phyloP scores from a whole-genome alignment of 148 eudicot species.

The Amaranthus cruentus region DNA sequence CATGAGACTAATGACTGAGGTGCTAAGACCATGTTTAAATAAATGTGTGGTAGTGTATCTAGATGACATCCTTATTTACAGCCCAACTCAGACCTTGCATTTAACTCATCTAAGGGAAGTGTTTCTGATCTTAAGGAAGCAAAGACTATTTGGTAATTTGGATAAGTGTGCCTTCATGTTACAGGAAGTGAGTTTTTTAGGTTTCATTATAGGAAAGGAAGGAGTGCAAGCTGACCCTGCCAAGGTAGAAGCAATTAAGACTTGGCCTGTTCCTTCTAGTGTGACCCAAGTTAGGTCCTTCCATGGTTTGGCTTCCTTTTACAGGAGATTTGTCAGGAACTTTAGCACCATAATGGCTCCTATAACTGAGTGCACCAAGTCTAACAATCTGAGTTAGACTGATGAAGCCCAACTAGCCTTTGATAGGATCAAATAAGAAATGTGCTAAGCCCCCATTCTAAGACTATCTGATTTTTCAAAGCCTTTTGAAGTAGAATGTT shows the following conservation, averaged over 20 bases:
- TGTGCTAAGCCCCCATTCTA: background rate
- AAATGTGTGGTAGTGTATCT: no score
- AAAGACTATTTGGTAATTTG: background rate
- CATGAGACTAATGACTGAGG: no score
- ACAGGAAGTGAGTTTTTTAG: background rate
- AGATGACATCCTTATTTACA: no score
- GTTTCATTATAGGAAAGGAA: background rate
- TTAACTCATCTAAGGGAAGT: no score
- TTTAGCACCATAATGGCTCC: background rate
- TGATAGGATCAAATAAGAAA: no score
- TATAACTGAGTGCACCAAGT: background rate
- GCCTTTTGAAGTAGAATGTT: background rate
- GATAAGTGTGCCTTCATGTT: background rate
- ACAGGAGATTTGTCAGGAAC: background rate
- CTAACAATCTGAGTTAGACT: no score
- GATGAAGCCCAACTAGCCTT: no score
- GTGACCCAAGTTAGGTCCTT: background rate
- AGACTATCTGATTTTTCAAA: background rate
- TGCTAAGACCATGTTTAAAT: no score
- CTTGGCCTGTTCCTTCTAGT: background rate
- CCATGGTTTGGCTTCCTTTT: slow-evolving; percentile 4
- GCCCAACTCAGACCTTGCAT: no score
- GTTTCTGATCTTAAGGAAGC: background rate
- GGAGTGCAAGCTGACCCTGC: background rate
- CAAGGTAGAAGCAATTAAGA: background rate